Conservation (phyloP, 495 filamentous ascomycete species). For the Penicillium cosmopolitanum region DNA sequence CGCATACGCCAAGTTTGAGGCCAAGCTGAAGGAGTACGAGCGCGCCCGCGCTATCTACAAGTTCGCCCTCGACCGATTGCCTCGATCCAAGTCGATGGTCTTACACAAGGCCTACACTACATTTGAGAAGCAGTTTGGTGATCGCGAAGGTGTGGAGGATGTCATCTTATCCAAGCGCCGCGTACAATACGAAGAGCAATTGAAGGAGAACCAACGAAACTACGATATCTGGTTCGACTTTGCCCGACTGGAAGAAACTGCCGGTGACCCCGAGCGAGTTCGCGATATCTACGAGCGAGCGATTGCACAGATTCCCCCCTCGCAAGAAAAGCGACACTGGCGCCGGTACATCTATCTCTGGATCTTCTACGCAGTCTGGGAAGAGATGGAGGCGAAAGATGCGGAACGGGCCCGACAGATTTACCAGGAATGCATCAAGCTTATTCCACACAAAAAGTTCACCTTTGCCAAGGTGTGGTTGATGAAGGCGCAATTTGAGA, state of each 20-base stretch:
- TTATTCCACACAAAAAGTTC: slow-evolving; percentile 95
- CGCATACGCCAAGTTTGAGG: slow-evolving; percentile 89
- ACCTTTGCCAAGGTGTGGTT: slow-evolving; percentile 98
- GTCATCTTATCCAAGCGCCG: slow-evolving; percentile 92
- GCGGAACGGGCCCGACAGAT: slow-evolving; percentile 82
- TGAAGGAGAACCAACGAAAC: slow-evolving; percentile 89
- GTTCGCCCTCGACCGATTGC: slow-evolving; percentile 89
- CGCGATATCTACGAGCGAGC: slow-evolving; percentile 95
- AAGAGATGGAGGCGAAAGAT: slow-evolving; percentile 84
- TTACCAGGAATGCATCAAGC: slow-evolving; percentile 82
- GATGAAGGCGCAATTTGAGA: slow-evolving; percentile 88
- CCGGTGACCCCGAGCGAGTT: slow-evolving; percentile 77
- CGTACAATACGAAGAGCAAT: slow-evolving; percentile 91
- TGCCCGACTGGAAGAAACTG: slow-evolving; percentile 83
- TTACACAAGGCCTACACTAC: slow-evolving; percentile 94
- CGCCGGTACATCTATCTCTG: slow-evolving; percentile 96
- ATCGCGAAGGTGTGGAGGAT: slow-evolving; percentile 91
- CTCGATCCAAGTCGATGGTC: slow-evolving; percentile 79
- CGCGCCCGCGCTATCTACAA: slow-evolving; percentile 96
- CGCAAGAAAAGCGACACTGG: slow-evolving; percentile 97
- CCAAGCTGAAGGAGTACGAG: slow-evolving; percentile 93
- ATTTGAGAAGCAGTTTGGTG: slow-evolving; percentile 98
- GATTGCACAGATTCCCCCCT: slow-evolving; percentile 93
- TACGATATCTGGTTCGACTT: slow-evolving; percentile 98
- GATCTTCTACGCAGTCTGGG: slow-evolving; percentile 96